A percentile compares a stretch with the other conserved stretches of the same genome.
phyloP scores from a whole-genome alignment of 495 filamentous ascomycete genomes.

The Penicillium riverlandense region DNA sequence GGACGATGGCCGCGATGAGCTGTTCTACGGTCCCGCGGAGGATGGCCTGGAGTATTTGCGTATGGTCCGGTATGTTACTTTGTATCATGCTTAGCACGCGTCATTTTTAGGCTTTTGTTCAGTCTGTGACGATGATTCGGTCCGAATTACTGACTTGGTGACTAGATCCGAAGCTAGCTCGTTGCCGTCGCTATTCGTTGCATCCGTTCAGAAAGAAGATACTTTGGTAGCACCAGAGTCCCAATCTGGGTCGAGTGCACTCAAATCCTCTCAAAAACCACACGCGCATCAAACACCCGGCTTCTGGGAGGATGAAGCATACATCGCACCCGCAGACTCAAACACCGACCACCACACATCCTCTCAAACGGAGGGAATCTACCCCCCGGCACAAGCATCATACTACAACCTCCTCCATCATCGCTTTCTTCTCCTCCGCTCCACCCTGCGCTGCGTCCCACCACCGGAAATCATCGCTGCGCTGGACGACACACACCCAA shows the following conservation, averaged over 20 bases:
- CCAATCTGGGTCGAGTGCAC: neutral
- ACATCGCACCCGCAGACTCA: slow-evolving; percentile 10
- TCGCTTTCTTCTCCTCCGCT: slow-evolving; percentile 53
- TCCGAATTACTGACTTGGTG: no score
- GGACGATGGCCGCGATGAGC: slow-evolving; percentile 47
- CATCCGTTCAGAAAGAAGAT: slow-evolving; percentile 16
- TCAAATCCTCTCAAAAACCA: no score
- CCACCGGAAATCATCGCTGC: slow-evolving; percentile 38
- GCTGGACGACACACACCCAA: slow-evolving; percentile 52
- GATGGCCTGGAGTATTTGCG: slow-evolving; percentile 70
- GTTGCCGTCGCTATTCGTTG: slow-evolving; percentile 60
- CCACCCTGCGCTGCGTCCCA: slow-evolving; percentile 47
- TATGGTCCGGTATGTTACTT: slow-evolving; percentile 66
- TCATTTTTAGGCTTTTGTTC: no score
- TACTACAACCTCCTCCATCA: slow-evolving; percentile 58
- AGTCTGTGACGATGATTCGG: no score
- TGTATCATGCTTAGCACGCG: neutral
- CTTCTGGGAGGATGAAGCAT: slow-evolving; percentile 18
- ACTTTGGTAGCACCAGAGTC: neutral
- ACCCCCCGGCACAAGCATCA: slow-evolving; percentile 45
- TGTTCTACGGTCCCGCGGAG: slow-evolving; percentile 43
- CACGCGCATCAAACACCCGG: neutral
- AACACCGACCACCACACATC: neutral
- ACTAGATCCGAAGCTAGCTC: slow-evolving; percentile 62
- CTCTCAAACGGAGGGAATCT: slow-evolving; percentile 14